Percentiles rank a stretch among this genome's conserved stretches.
These are phyloP conservation scores for Leccinum fibrillosum DNA, from an alignment of 768 basidiomycete genomes.

Conservation along the genomic window DNA sequence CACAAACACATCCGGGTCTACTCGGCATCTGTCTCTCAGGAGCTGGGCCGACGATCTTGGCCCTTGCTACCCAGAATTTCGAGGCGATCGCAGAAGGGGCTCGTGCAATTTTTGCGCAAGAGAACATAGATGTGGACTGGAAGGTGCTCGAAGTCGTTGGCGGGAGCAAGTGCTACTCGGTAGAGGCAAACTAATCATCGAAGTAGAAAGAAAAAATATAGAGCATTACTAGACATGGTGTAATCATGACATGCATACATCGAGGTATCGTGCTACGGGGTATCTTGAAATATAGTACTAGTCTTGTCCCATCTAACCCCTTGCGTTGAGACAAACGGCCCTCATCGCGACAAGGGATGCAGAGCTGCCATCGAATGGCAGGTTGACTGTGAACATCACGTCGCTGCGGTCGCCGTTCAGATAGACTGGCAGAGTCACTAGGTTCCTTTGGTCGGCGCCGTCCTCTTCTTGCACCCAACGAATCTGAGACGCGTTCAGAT, in stretches of 20 bases:
- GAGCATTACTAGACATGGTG: conserved; percentile 19
- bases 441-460: conserved; percentile 25
- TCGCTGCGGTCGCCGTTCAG: conserved; percentile 87
- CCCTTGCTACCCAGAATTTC: conserved; percentile 83
- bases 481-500: conserved; percentile 78
- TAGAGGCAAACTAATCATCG: conserved; percentile 11
- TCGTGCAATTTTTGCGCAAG: conserved; percentile 62
- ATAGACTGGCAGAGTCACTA: conserved; percentile 88
- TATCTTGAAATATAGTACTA: conserved; percentile 17
- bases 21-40: conserved; percentile 97
- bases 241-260: conserved; percentile 18
- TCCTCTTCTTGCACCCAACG: conserved; percentile 74
- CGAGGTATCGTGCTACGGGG: conserved; percentile 25
- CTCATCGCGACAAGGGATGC: conserved; percentile 77
- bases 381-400: conserved; percentile 84
- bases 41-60: conserved; percentile 96
- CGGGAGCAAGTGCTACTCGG: conserved; percentile 32
- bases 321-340: conserved; percentile 88
- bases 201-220: conserved; percentile 1
- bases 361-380: conserved; percentile 70
- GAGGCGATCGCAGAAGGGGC: conserved; percentile 85
- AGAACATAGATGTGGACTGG: conserved; percentile 86
- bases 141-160: conserved; percentile 71
- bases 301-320: conserved; percentile 40
- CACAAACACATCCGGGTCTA: conserved; percentile 86